phyloP scores from a whole-genome alignment of 208 protist species.

The Tritrichomonas foetus region DNA sequence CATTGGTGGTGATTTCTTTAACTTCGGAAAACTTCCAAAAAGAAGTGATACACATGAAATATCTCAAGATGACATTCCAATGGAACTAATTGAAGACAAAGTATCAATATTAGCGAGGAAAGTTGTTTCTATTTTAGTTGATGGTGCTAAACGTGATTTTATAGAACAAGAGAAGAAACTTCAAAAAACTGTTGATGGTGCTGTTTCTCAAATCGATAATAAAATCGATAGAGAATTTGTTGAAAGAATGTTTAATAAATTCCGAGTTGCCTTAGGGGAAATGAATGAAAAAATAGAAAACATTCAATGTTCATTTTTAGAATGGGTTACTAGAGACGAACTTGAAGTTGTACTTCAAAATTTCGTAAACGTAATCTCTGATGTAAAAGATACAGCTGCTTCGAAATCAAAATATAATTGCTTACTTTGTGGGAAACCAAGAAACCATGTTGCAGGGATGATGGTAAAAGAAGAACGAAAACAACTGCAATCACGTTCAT shows the following conservation, averaged over 20 bases:
- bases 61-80: neutral
- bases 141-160: neutral
- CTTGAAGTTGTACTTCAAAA: neutral
- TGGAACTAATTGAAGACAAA: neutral
- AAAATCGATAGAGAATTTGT: conserved; percentile 26
- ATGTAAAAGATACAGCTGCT: neutral
- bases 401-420: neutral
- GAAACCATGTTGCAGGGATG: neutral
- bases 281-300: conserved; percentile 27
- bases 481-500: too few relatives aligned
- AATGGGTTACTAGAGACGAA: conserved; percentile 27
- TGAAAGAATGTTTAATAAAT: conserved; percentile 33
- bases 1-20: neutral
- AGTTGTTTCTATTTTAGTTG: neutral
- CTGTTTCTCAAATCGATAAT: neutral
- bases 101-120: neutral
- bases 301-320: neutral
- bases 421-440: neutral
- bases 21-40: neutral
- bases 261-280: neutral
- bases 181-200: neutral
- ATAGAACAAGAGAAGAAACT: neutral
- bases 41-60: neutral
- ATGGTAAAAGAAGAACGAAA: too few relatives aligned
- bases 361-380: neutral